These are phyloP conservation scores for Lactarius deliciosus DNA, from an alignment of 768 basidiomycete species.

Conservation along the genomic window DNA sequence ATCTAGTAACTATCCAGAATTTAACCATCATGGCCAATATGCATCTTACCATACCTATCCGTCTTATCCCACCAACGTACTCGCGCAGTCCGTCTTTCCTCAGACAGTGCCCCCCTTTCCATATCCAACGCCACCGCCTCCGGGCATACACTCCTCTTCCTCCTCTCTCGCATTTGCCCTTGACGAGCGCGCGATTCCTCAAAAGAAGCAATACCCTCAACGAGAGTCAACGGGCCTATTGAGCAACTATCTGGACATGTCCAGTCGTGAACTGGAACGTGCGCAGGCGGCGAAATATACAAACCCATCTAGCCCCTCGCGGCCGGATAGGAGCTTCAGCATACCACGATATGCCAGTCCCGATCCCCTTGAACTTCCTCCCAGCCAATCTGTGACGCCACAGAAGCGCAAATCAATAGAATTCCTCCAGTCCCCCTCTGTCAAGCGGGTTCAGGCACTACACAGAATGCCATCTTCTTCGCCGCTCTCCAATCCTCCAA, in stretches of 20 bases:
- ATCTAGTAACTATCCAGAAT: slow-evolving; percentile 33
- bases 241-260: slow-evolving; percentile 61
- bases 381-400: slow-evolving; percentile 48
- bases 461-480: slow-evolving; percentile 29
- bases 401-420: slow-evolving; percentile 68
- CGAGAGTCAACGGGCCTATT: slow-evolving; percentile 66
- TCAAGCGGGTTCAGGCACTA: slow-evolving; percentile 53
- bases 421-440: slow-evolving; percentile 57
- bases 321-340: slow-evolving; percentile 34
- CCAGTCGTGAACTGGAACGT: slow-evolving; percentile 44
- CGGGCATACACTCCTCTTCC: slow-evolving; percentile 60
- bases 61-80: slow-evolving; percentile 52
- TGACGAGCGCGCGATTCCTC: slow-evolving; percentile 43
- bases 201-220: slow-evolving; percentile 43
- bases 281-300: slow-evolving; percentile 34
- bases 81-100: slow-evolving; percentile 67
- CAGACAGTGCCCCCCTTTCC: slow-evolving; percentile 56
- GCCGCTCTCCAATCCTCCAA: slow-evolving; percentile 20
- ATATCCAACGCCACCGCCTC: slow-evolving; percentile 71
- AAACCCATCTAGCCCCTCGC: slow-evolving; percentile 24
- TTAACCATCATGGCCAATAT: slow-evolving; percentile 44
- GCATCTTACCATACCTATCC: slow-evolving; percentile 45
- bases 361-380: slow-evolving; percentile 34
- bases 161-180: slow-evolving; percentile 78
- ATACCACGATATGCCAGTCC: slow-evolving; percentile 32